phyloP scores from a whole-genome alignment of 441 rosid species.

The Gossypium schwendimanii region DNA sequence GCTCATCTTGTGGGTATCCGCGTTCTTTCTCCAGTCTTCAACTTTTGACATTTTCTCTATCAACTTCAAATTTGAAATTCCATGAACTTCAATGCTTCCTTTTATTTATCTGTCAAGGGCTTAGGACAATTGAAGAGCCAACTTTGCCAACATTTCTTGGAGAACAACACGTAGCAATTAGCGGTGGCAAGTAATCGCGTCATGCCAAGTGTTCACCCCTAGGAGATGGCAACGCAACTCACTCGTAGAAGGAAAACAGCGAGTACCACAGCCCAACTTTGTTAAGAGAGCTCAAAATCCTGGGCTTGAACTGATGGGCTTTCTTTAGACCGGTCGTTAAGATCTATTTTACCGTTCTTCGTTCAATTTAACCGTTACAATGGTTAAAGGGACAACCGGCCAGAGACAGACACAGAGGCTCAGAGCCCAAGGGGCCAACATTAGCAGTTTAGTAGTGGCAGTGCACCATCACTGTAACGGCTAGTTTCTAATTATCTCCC shows the following conservation, averaged over 20 bases:
- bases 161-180: neutral
- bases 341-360: neutral
- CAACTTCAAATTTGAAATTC: neutral
- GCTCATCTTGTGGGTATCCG: conserved; percentile 65
- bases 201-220: conserved; percentile 3
- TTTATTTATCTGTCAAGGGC: neutral
- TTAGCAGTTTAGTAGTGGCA: neutral
- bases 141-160: neutral
- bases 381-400: neutral
- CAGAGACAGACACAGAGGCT: neutral
- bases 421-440: conserved; percentile 9
- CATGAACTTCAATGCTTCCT: neutral
- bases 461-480: conserved; percentile 28
- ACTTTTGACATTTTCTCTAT: conserved; percentile 32
- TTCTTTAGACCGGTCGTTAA: conserved; percentile 2
- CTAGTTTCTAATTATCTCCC: conserved; percentile 23
- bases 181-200: conserved; percentile 1
- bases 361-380: conserved; percentile 9
- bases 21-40: conserved; percentile 47
- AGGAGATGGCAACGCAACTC: neutral
- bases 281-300: neutral
- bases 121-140: neutral
- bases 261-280: neutral
- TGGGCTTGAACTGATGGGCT: neutral
- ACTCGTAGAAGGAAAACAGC: neutral